Conservation (phyloP, 495 filamentous ascomycete species). For the Penicillium mononematosum region DNA sequence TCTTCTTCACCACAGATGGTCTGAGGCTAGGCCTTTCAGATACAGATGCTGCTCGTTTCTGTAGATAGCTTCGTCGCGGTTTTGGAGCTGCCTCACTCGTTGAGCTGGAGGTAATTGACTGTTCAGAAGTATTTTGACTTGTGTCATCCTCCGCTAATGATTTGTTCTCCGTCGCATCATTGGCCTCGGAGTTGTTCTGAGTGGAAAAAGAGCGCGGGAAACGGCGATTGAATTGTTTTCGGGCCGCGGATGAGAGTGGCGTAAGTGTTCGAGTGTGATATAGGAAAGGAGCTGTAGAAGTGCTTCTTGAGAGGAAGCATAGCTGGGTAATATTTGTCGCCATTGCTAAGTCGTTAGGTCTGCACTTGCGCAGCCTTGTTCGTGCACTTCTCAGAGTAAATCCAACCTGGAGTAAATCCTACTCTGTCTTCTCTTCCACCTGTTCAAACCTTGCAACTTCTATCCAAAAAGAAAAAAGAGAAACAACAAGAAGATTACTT, state of each 20-base stretch:
- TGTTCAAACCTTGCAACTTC: background rate
- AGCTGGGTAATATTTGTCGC: conserved; percentile 23
- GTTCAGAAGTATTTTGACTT: conserved; percentile 3
- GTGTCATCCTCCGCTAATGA: background rate
- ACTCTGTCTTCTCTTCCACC: background rate
- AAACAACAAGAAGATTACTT: background rate
- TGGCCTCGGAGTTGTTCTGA: background rate
- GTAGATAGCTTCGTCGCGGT: conserved; percentile 31
- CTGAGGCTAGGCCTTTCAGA: background rate
- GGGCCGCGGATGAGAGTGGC: conserved; percentile 14
- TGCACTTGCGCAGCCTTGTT: background rate
- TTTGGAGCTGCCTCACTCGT: background rate
- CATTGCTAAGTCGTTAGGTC: conserved; percentile 14
- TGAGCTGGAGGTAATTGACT: background rate
- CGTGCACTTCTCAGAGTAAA: background rate
- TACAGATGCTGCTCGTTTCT: conserved; percentile 22
- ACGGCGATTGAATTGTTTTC: conserved; percentile 13
- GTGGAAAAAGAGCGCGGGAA: conserved; percentile 17
- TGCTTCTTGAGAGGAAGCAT: conserved; percentile 23
- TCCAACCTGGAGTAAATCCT: background rate
- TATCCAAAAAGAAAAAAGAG: background rate
- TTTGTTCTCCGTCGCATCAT: background rate
- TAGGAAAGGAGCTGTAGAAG: conserved; percentile 58
- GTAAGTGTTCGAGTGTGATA: conserved; percentile 68
- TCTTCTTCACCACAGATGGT: background rate